These are phyloP conservation scores for Phytopythium chamaehyphon DNA, from an alignment of 352 stramenopile species.

Conservation along the genomic window DNA sequence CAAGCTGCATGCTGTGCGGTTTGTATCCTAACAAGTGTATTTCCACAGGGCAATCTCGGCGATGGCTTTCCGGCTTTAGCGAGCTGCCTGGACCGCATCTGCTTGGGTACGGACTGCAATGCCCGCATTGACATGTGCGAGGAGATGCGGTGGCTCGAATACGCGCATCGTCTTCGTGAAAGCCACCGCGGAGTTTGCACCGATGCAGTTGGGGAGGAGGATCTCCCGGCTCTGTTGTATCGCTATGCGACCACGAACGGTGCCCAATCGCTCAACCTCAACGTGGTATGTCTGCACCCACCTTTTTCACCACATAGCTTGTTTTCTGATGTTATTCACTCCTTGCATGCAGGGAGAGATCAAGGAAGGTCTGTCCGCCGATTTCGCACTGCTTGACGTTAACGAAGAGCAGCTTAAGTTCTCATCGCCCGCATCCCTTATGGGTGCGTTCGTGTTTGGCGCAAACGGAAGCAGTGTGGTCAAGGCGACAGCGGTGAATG, in stretches of 20 bases:
- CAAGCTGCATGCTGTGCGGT: not conserved
- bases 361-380: slow-evolving; percentile 53
- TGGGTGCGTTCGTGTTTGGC: slow-evolving; percentile 70
- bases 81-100: slow-evolving; percentile 60
- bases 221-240: slow-evolving; percentile 62
- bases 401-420: slow-evolving; percentile 74
- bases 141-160: slow-evolving; percentile 82
- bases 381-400: slow-evolving; percentile 69
- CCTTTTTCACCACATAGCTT: no score
- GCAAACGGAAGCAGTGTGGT: slow-evolving; percentile 65
- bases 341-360: slow-evolving; percentile 66
- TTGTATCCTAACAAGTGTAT: slow-evolving; percentile 2
- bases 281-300: slow-evolving; percentile 35
- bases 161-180: slow-evolving; percentile 60
- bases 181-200: slow-evolving; percentile 64
- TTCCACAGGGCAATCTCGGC: slow-evolving; percentile 51
- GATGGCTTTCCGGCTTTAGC: slow-evolving; percentile 69
- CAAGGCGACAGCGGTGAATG: slow-evolving; percentile 70
- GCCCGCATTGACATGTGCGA: slow-evolving; percentile 79
- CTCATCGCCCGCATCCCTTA: slow-evolving; percentile 39
- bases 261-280: slow-evolving; percentile 59
- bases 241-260: slow-evolving; percentile 65
- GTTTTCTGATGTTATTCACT: no score
- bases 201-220: slow-evolving; percentile 42
- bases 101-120: slow-evolving; percentile 74